A percentile compares a stretch with the other conserved stretches of the same genome.
Evolutionary conservation across 768 basidiomycete genomes (phyloP).

Genomic region (Leucogyrophana mollusca): DNA sequence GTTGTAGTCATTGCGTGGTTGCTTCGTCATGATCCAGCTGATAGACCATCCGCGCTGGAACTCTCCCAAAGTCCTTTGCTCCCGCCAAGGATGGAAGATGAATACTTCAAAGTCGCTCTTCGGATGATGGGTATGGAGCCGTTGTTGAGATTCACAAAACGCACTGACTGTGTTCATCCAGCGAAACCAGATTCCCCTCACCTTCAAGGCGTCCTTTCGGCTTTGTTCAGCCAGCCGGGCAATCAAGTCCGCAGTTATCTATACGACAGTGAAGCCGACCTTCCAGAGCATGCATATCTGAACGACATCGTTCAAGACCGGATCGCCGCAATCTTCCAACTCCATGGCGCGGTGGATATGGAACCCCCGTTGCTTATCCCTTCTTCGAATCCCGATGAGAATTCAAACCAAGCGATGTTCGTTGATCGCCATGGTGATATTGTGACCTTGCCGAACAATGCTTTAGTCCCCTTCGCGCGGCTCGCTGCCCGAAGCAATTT

Average conservation of each 20-base stretch:
- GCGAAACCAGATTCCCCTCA: conserved; percentile 82
- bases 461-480: conserved; percentile 77
- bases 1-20: conserved; percentile 74
- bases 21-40: conserved; percentile 76
- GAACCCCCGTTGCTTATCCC: conserved; percentile 86
- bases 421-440: conserved; percentile 82
- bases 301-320: conserved; percentile 77
- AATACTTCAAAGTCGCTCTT: conserved; percentile 80
- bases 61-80: conserved; percentile 77
- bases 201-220: conserved; percentile 72
- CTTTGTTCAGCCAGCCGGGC: conserved; percentile 74
- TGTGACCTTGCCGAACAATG: conserved; percentile 69
- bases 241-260: conserved; percentile 64
- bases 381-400: conserved; percentile 58
- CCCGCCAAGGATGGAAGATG: conserved; percentile 77
- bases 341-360: conserved; percentile 89
- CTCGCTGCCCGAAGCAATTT: conserved; percentile 67
- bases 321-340: conserved; percentile 72
- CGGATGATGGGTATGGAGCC: conserved; percentile 73
- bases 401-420: conserved; percentile 64
- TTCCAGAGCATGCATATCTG: conserved; percentile 68
- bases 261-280: conserved; percentile 70
- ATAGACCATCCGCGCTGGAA: conserved; percentile 80
- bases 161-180: too few species aligned
- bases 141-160: too few species aligned